Conservation (phyloP, 1,139 yeast genomes). For the Magnusiomyces suaveolens region DNA sequence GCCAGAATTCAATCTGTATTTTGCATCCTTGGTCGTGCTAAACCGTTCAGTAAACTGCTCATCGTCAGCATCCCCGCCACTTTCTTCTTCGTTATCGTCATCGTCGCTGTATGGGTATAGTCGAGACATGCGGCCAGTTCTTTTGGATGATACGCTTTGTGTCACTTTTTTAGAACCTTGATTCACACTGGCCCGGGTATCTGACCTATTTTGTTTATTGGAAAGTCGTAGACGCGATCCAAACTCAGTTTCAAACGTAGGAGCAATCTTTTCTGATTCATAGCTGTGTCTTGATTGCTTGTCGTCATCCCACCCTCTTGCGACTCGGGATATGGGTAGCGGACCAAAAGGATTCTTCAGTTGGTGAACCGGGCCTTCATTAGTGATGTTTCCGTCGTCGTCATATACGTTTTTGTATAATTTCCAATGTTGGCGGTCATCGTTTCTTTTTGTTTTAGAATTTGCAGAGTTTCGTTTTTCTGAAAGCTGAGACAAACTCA, state of each 20-base stretch:
- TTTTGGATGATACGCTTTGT: background rate
- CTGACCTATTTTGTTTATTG: background rate
- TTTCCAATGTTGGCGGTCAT: background rate
- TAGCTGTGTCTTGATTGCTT: background rate
- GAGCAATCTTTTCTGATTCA: background rate
- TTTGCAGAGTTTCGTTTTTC: background rate
- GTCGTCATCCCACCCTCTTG: background rate
- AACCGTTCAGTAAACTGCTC: background rate
- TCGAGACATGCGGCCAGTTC: background rate
- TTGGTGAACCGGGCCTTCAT: no score
- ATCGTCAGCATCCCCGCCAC: background rate
- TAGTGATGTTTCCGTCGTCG: background rate
- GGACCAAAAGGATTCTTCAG: no score
- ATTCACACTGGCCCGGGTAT: no score
- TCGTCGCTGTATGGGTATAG: background rate
- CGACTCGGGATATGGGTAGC: background rate
- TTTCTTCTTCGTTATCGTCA: background rate
- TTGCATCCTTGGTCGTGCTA: background rate
- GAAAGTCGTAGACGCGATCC: background rate
- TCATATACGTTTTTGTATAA: background rate
- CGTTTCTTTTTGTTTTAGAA: background rate
- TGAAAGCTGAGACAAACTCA: background rate
- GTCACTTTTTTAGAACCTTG: no score
- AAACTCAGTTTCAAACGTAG: background rate
- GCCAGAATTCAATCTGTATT: constrained; percentile 8